phyloP scores from a whole-genome alignment of 2,329 filamentous ascomycete species.

The Xylaria sp. region DNA sequence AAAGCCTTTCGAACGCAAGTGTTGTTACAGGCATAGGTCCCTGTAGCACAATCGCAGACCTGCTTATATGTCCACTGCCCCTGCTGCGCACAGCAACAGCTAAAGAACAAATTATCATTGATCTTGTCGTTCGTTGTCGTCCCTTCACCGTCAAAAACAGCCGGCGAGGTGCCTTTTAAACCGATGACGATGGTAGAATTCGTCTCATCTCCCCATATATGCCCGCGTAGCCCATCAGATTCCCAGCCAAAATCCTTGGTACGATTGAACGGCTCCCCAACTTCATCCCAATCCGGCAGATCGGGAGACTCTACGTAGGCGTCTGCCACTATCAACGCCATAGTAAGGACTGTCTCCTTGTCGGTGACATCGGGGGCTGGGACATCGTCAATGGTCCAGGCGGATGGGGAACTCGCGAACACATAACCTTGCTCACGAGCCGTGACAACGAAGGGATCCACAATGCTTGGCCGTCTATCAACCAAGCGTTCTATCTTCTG shows the following conservation, averaged over 20 bases:
- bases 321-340: slow-evolving; percentile 89
- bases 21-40: slow-evolving; percentile 89
- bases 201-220: slow-evolving; percentile 86
- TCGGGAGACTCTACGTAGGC: slow-evolving; percentile 82
- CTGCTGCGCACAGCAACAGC: slow-evolving; percentile 95
- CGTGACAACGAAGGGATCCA: slow-evolving; percentile 81
- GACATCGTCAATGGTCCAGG: slow-evolving; percentile 86
- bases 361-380: slow-evolving; percentile 84
- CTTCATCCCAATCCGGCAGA: slow-evolving; percentile 83
- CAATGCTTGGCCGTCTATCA: slow-evolving; percentile 78
- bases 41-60: slow-evolving; percentile 91
- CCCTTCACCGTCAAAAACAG: slow-evolving; percentile 95
- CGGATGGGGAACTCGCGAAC: slow-evolving; percentile 73
- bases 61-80: slow-evolving; percentile 90
- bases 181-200: slow-evolving; percentile 92
- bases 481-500: slow-evolving; percentile 81
- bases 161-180: slow-evolving; percentile 88
- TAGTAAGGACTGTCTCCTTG: slow-evolving; percentile 81
- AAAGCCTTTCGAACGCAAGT: slow-evolving; percentile 84
- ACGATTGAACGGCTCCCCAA: slow-evolving; percentile 82
- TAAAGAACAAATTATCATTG: slow-evolving; percentile 98
- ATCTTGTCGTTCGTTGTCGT: slow-evolving; percentile 97
- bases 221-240: slow-evolving; percentile 85
- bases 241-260: slow-evolving; percentile 94
- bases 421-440: slow-evolving; percentile 75